A percentile compares a stretch with the other conserved stretches of the same genome.
phyloP scores from a whole-genome alignment of 148 eudicot species.

The Heliosperma pusillum region DNA sequence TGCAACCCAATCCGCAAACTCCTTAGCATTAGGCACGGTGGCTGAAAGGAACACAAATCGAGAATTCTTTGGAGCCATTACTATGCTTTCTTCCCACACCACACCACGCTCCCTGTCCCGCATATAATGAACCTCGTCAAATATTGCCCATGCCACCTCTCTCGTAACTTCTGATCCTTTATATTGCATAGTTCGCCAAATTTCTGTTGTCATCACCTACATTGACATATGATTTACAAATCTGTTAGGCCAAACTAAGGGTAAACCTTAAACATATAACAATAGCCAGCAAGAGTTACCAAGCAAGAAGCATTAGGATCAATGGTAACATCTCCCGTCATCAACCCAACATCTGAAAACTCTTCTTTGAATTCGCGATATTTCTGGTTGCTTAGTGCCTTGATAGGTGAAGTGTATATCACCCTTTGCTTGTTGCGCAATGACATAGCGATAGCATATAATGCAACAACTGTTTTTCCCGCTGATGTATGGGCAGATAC shows the following conservation, averaged over 20 bases:
- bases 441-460: conserved; percentile 95
- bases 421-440: conserved; percentile 87
- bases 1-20: conserved; percentile 99
- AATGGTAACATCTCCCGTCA: conserved; percentile 98
- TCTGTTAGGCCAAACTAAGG: not conserved
- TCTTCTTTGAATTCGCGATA: conserved; percentile 98
- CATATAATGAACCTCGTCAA: conserved; percentile 99
- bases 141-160: conserved; percentile 97
- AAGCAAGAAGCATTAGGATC: conserved; percentile 98
- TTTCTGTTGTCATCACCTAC: conserved; percentile 98
- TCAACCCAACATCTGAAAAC: conserved; percentile 96
- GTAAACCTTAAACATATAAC: conserved; percentile 4
- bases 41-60: conserved; percentile 96
- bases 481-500: conserved; percentile 99
- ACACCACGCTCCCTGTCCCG: conserved; percentile 99
- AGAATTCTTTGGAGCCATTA: conserved; percentile 97
- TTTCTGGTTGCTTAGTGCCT: conserved; percentile 98
- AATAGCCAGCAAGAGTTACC: conserved; percentile 34
- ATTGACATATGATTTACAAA: conserved; percentile 16
- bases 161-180: conserved; percentile 87
- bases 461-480: conserved; percentile 96
- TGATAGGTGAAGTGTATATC: conserved; percentile 93
- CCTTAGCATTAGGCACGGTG: conserved; percentile 98
- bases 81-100: conserved; percentile 99
- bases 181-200: conserved; percentile 99